Evolutionary conservation across 2,329 filamentous ascomycete genomes (phyloP), one percentile per base, ranked within the genome.

Genomic region (Aspergillus udagawae): DNA sequence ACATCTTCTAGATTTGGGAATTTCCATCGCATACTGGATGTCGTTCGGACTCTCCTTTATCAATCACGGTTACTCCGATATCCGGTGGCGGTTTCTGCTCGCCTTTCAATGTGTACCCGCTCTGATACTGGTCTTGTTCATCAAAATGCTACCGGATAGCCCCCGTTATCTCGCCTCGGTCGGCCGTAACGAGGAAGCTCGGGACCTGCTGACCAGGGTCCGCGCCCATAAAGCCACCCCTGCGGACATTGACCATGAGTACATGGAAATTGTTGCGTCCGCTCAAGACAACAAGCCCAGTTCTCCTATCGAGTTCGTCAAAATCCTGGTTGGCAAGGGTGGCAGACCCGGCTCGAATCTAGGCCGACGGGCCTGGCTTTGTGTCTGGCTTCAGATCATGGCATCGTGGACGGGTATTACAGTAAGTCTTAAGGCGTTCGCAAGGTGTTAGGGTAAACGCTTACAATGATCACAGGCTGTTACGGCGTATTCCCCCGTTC

Each of bases 301-400:
- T 52, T 77, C 75, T 3, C 73, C 76, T 1, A 45, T 74, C 14
- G 68, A 76, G 45, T 77, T 77, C 57, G 63, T 62, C 5, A 75
- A 72, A 52, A 73, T 78, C 14, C 53, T 77, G 32, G 6, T 73
- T 25, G 74, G 75, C 1, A 64, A 52, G 27, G 64, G 71, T 42
- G 70, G 67, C 4, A 67, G 61, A n/a, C 62, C 61, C 1, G 70
- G 69, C 8, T 35, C 65, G 1, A 73, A 75, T 54, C 57, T 77
- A 2, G 70, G 71, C 12, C 68, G 76, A 21, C 68, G 76, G 38
- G 76, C 75, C 27, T 78, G 75, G 76, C 65, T 78, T 10, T 76
- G 74, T 63, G 49, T 78, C n/a, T 77, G 67, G 63, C 68, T 78
- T n/a, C 76, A 78, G 58, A 77, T 78, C 35, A 78, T 78, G 75